A percentile compares a stretch with the other conserved stretches of the same genome.
Evolutionary conservation across 2,329 filamentous ascomycete species (phyloP).

Genomic region (Cryphonectria radicalis): DNA sequence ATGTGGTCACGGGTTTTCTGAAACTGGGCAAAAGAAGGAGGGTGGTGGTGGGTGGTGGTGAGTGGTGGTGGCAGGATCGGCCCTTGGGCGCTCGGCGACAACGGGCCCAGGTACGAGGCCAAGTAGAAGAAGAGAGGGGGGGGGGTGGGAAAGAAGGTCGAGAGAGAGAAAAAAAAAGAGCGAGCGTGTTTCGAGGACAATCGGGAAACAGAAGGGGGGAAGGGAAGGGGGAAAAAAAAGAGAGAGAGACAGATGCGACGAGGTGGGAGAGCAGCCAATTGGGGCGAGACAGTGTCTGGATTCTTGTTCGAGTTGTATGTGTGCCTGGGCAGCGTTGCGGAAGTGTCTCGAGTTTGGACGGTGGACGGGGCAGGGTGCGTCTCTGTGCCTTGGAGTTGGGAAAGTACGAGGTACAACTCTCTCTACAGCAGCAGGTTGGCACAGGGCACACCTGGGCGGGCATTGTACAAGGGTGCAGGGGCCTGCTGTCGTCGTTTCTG

Average conservation of each 20-base stretch:
- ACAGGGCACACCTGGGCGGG: neutral
- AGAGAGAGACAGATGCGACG: constrained; percentile 8
- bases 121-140: neutral
- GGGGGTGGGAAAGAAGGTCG: neutral
- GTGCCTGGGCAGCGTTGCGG: constrained; percentile 12
- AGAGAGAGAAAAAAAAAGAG: neutral
- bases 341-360: constrained; percentile 14
- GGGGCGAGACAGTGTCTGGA: neutral
- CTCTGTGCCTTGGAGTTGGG: neutral
- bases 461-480: too few relatives aligned
- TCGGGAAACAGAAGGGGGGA: neutral
- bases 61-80: neutral
- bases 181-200: neutral
- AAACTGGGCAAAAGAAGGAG: constrained; percentile 1
- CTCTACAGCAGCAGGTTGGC: neutral
- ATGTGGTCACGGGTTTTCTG: constrained; percentile 3
- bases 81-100: neutral
- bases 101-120: neutral
- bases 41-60: neutral
- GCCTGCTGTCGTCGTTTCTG: neutral
- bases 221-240: neutral
- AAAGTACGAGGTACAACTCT: constrained; percentile 1
- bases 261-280: neutral
- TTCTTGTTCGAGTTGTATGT: neutral
- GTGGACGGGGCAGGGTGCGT: constrained; percentile 4